These are phyloP conservation scores for Oehlia diaphana DNA, from an alignment of 192 early-diverging fungal species.

Conservation along the genomic window DNA sequence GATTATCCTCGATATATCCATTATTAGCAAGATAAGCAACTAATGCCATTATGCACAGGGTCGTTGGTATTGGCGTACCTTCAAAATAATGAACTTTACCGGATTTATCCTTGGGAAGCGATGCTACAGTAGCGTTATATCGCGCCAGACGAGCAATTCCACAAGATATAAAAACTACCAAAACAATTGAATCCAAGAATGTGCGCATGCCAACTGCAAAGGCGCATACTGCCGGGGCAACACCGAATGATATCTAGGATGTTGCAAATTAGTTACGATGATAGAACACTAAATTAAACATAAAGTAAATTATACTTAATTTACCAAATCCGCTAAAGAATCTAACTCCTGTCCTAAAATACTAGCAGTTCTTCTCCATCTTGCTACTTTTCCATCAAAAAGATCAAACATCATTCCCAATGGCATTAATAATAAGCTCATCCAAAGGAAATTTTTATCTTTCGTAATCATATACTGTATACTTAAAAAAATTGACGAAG, in stretches of 20 bases:
- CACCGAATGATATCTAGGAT: constrained; percentile 64
- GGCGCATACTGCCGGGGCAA: constrained; percentile 81
- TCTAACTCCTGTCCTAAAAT: constrained; percentile 89
- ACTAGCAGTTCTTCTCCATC: constrained; percentile 74
- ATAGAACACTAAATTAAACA: neutral
- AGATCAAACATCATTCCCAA: constrained; percentile 71
- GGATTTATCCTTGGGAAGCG: constrained; percentile 67
- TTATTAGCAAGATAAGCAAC: constrained; percentile 59
- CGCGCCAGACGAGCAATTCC: constrained; percentile 83
- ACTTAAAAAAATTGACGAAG: constrained; percentile 67
- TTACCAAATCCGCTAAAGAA: constrained; percentile 83
- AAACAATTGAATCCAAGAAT: constrained; percentile 70
- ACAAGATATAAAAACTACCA: constrained; percentile 86
- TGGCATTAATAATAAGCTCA: constrained; percentile 68
- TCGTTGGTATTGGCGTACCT: constrained; percentile 88
- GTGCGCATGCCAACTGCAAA: constrained; percentile 86
- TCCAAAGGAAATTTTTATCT: constrained; percentile 59
- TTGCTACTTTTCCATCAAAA: constrained; percentile 78
- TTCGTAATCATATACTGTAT: constrained; percentile 70
- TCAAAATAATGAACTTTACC: constrained; percentile 87
- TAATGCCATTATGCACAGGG: constrained; percentile 64
- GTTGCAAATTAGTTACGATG: too few relatives aligned
- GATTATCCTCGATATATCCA: constrained; percentile 55
- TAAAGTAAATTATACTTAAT: neutral
- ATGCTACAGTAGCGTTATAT: constrained; percentile 87